Conservation (phyloP, 2,329 filamentous ascomycete species). For the Rutstroemia sp. region DNA sequence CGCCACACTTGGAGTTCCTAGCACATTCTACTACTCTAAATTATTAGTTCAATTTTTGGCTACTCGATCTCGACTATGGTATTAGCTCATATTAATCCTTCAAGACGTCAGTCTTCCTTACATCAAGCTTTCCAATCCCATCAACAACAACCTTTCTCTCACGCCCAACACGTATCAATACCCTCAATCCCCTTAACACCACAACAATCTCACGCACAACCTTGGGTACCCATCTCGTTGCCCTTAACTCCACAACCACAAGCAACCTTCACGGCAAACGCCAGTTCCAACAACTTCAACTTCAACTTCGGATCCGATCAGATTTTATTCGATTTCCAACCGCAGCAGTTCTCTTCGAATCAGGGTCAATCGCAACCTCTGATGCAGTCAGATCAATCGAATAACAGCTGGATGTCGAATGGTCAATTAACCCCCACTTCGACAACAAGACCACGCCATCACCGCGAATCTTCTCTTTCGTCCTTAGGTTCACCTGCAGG, state of each 20-base stretch:
- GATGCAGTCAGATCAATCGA: constrained; percentile 26
- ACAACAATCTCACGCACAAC: background rate
- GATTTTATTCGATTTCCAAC: constrained; percentile 21
- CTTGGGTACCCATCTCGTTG: background rate
- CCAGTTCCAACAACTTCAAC: constrained; percentile 14
- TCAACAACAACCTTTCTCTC: background rate
- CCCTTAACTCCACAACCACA: background rate
- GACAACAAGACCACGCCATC: constrained; percentile 33
- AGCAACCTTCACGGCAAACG: constrained; percentile 8
- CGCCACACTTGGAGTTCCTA: background rate
- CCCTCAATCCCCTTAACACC: background rate
- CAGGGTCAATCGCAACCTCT: constrained; percentile 16
- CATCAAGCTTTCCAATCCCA: background rate
- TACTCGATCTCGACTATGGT: background rate
- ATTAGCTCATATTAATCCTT: background rate
- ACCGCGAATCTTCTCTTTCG: constrained; percentile 54
- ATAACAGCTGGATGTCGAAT: constrained; percentile 26
- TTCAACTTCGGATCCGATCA: constrained; percentile 19
- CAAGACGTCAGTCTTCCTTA: constrained; percentile 3
- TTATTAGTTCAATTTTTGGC: background rate
- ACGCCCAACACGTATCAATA: background rate
- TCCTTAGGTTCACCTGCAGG: constrained; percentile 49
- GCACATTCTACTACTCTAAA: background rate
- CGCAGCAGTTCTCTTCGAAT: constrained; percentile 15
- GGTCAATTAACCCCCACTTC: constrained; percentile 30